Percentiles rank a stretch among this genome's conserved stretches.
Evolutionary conservation across 352 stramenopile genomes (phyloP).

Genomic region (Phytophthora lateralis): DNA sequence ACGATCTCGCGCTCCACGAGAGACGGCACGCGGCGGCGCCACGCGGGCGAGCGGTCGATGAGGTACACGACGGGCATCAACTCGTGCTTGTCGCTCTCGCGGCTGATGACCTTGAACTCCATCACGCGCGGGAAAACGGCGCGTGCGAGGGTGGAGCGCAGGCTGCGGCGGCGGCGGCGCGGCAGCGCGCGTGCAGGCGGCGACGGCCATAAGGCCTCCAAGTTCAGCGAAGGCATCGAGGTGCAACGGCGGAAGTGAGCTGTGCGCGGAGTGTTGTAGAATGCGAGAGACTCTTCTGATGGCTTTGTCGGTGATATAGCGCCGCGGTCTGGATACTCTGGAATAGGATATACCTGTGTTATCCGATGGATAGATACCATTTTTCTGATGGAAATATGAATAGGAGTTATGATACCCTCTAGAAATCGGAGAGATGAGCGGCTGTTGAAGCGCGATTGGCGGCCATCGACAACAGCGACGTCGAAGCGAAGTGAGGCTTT

Average conservation of each 20-base stretch:
- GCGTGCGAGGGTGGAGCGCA: conserved; percentile 39
- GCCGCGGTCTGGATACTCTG: background rate
- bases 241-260: conserved; percentile 12
- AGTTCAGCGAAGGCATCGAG: conserved; percentile 13
- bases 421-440: background rate
- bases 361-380: too few relatives aligned
- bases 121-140: conserved; percentile 67
- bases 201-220: conserved; percentile 35
- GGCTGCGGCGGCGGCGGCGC: conserved; percentile 19
- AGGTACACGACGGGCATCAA: conserved; percentile 81
- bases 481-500: background rate
- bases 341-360: background rate
- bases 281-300: conserved; percentile 3
- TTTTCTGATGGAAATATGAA: background rate
- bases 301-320: background rate
- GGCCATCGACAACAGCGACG: conserved; percentile 1
- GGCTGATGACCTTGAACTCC: conserved; percentile 82
- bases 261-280: conserved; percentile 1
- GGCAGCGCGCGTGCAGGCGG: conserved; percentile 21
- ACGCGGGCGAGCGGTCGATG: conserved; percentile 62
- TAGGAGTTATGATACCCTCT: background rate
- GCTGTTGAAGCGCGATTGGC: conserved; percentile 1
- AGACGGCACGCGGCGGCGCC: conserved; percentile 51
- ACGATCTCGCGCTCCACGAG: conserved; percentile 58
- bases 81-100: conserved; percentile 76